Conservation (phyloP, 2,329 filamentous ascomycete genomes). For the Hymenoscyphus fructigenus region DNA sequence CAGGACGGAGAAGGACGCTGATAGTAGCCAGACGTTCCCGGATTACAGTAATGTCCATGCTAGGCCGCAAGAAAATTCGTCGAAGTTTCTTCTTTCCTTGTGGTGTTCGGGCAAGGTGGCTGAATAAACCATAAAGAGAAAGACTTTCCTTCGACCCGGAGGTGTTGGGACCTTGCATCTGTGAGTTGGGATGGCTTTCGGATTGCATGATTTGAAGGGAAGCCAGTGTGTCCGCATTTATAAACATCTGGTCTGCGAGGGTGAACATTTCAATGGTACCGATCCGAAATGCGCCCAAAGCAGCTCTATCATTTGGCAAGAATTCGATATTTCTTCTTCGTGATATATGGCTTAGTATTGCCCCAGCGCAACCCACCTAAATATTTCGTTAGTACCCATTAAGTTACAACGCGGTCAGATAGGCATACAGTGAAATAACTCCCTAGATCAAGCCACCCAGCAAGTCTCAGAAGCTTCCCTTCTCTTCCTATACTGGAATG, state of each 20-base stretch:
- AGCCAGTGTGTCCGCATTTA: conserved; percentile 76
- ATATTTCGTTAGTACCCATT: not conserved
- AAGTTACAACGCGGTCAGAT: not conserved
- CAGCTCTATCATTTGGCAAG: conserved; percentile 57
- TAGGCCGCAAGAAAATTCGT: conserved; percentile 80
- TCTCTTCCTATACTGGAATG: conserved; percentile 53
- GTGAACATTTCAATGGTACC: conserved; percentile 72
- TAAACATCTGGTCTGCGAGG: conserved; percentile 66
- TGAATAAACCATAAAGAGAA: conserved; percentile 82
- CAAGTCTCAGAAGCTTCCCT: conserved; percentile 65
- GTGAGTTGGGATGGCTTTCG: conserved; percentile 79
- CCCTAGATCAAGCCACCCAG: conserved; percentile 71
- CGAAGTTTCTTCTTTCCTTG: conserved; percentile 75
- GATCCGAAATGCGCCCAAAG: conserved; percentile 58
- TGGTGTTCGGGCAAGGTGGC: conserved; percentile 69
- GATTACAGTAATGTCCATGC: conserved; percentile 66
- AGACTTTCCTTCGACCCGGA: conserved; percentile 75
- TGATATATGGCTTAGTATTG: conserved; percentile 76
- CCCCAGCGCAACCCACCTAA: conserved; percentile 78
- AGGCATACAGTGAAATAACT: conserved; percentile 63
- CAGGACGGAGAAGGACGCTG: conserved; percentile 61
- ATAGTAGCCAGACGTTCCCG: conserved; percentile 70
- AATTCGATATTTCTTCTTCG: conserved; percentile 64
- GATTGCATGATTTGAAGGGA: conserved; percentile 84
- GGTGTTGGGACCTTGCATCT: conserved; percentile 67